These are phyloP conservation scores for Fagus sylvatica DNA, from an alignment of 306 rosid genomes.

Conservation along the genomic window DNA sequence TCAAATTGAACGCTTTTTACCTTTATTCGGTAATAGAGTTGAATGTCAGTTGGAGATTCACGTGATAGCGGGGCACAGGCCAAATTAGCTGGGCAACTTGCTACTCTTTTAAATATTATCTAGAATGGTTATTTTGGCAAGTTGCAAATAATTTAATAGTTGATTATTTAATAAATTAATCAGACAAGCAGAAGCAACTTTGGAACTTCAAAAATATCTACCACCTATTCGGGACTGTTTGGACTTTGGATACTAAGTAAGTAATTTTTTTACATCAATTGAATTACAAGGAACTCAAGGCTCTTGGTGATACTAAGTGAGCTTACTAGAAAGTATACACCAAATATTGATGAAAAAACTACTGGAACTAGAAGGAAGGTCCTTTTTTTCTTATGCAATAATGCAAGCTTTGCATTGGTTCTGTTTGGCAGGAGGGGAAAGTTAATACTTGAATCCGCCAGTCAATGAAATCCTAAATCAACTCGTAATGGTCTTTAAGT, in stretches of 20 bases:
- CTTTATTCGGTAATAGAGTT: neutral
- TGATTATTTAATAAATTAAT: too few relatives aligned
- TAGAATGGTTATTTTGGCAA: neutral
- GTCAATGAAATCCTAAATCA: neutral
- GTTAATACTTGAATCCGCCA: neutral
- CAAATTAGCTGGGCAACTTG: neutral
- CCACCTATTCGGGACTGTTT: neutral
- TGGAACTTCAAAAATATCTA: slow-evolving; percentile 3
- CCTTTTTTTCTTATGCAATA: too few relatives aligned
- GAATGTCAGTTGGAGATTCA: neutral
- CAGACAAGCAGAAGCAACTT: too few relatives aligned
- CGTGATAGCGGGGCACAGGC: neutral
- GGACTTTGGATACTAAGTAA: neutral
- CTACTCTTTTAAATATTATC: neutral
- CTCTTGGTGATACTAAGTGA: too few relatives aligned
- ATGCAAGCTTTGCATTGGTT: neutral
- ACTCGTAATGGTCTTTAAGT: too few relatives aligned
- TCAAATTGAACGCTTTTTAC: neutral
- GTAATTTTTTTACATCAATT: too few relatives aligned
- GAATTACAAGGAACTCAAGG: too few relatives aligned
- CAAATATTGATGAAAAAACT: too few relatives aligned
- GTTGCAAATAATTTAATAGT: neutral
- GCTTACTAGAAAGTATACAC: too few relatives aligned
- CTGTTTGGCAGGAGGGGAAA: neutral
- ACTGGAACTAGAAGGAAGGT: too few relatives aligned